A percentile compares a stretch with the other conserved stretches of the same genome.
These are phyloP conservation scores for Syzygium jambos DNA, from an alignment of 345 rosid species.

Conservation along the genomic window DNA sequence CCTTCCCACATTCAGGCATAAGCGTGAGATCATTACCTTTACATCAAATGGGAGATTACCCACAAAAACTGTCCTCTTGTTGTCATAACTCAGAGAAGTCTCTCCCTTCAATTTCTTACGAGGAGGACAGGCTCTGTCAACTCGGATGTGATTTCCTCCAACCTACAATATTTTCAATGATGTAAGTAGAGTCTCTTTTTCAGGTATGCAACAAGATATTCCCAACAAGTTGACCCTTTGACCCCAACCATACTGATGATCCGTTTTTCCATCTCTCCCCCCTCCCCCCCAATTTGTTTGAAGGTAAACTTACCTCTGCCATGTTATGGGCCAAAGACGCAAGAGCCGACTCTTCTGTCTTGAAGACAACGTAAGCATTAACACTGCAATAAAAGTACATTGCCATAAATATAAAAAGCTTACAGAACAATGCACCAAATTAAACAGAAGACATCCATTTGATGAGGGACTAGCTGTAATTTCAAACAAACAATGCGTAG, in stretches of 20 bases:
- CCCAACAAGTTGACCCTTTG: neutral
- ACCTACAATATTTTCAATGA: constrained; percentile 26
- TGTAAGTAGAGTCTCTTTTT: neutral
- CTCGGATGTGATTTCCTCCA: constrained; percentile 87
- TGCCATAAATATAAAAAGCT: neutral
- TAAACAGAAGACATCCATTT: neutral
- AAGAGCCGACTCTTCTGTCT: constrained; percentile 72
- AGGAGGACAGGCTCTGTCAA: constrained; percentile 97
- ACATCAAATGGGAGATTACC: constrained; percentile 98
- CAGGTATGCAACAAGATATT: neutral
- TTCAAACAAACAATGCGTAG: neutral
- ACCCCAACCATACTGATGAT: neutral
- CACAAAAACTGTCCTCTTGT: constrained; percentile 74
- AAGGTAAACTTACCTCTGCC: constrained; percentile 61
- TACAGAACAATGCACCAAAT: neutral
- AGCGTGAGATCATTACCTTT: constrained; percentile 39
- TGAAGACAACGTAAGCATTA: constrained; percentile 86
- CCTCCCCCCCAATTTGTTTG: neutral
- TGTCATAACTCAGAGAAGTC: constrained; percentile 50
- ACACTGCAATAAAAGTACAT: constrained; percentile 43
- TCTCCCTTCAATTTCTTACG: constrained; percentile 79
- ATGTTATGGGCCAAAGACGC: constrained; percentile 77
- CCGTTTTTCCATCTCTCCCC: neutral
- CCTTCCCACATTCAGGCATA: neutral
- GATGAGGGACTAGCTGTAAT: neutral